Evolutionary conservation across 441 rosid genomes (phyloP).

Genomic region (Kokia cookei): DNA sequence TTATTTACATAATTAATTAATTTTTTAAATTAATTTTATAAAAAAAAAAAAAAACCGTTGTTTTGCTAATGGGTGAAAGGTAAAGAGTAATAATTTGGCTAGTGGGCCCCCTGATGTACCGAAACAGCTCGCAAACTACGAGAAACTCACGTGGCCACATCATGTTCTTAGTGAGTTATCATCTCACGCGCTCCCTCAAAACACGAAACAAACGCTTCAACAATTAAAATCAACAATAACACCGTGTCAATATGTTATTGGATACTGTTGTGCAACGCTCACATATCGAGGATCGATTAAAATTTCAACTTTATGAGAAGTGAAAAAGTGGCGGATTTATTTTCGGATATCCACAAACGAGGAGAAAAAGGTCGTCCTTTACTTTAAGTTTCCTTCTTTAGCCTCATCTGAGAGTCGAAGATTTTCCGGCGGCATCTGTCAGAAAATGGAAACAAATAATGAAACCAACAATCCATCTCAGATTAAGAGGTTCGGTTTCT

Average conservation of each 20-base stretch:
- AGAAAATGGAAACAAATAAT: conserved; percentile 24
- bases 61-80: too few relatives aligned
- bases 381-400: background rate
- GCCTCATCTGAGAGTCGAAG: background rate
- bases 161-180: background rate
- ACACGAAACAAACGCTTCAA: background rate
- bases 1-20: too few relatives aligned
- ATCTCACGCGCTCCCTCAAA: background rate
- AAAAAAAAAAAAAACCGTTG: too few relatives aligned
- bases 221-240: too few relatives aligned
- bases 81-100: background rate
- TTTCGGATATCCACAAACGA: conserved; percentile 5
- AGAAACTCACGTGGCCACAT: conserved; percentile 12
- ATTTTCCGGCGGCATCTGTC: background rate
- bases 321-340: background rate
- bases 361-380: background rate
- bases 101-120: background rate
- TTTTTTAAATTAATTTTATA: too few relatives aligned
- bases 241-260: background rate
- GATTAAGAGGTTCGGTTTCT: conserved; percentile 25
- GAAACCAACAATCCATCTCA: conserved; percentile 11
- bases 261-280: conserved; percentile 3
- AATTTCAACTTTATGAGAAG: background rate
- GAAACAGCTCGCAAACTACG: background rate
- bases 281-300: background rate